These are phyloP conservation scores for Colletotrichum higginsianum DNA, from an alignment of 2,329 filamentous ascomycete genomes.

Conservation along the genomic window DNA sequence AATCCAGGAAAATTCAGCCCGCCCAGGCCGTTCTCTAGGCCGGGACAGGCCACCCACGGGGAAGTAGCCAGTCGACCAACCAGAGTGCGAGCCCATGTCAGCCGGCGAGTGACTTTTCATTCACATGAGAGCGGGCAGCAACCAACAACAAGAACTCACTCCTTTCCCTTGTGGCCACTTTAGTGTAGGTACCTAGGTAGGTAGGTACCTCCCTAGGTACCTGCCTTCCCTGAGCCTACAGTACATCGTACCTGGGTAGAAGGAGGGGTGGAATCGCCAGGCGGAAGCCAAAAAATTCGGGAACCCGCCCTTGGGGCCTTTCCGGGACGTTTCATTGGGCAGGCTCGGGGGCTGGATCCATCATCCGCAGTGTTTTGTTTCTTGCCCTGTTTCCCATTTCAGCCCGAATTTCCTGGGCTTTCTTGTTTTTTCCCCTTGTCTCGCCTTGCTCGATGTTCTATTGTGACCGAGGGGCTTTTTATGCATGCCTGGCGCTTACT, in stretches of 20 bases:
- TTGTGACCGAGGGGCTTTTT: constrained; percentile 5
- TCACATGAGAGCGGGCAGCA: constrained; percentile 23
- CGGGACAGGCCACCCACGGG: constrained; percentile 35
- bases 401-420: constrained; percentile 34
- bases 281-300: constrained; percentile 41
- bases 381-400: constrained; percentile 35
- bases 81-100: constrained; percentile 33
- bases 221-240: too few relatives aligned
- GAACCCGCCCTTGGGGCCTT: constrained; percentile 39
- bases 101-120: constrained; percentile 39
- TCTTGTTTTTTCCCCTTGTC: background rate
- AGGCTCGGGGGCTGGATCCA: constrained; percentile 36
- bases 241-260: background rate
- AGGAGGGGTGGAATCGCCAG: constrained; percentile 20
- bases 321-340: constrained; percentile 32
- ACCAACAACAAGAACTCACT: background rate
- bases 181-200: too few relatives aligned
- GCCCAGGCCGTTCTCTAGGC: constrained; percentile 34
- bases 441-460: background rate
- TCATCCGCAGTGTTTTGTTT: background rate
- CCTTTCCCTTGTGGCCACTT: background rate
- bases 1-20: constrained; percentile 42
- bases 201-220: too few relatives aligned
- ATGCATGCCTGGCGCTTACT: background rate
- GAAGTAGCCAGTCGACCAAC: constrained; percentile 27